A percentile compares a stretch with the other conserved stretches of the same genome.
Conservation (phyloP, 169 alveolate genomes). For the Cryptosporidium bovis region DNA sequence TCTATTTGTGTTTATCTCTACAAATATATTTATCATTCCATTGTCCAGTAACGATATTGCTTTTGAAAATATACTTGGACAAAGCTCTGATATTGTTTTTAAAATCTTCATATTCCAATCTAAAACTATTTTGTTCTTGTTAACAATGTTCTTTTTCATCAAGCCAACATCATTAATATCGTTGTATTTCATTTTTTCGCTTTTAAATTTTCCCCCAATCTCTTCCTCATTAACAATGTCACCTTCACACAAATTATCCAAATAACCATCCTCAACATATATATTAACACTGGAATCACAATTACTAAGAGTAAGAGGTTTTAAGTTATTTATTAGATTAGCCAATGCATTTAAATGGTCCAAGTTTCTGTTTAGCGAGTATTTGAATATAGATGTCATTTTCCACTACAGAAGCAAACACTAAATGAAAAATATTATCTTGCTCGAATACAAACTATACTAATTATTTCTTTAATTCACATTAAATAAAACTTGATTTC, state of each 20-base stretch:
- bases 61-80: slow-evolving; percentile 41
- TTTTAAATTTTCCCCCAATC: too few relatives aligned
- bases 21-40: slow-evolving; percentile 23
- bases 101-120: slow-evolving; percentile 6
- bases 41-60: slow-evolving; percentile 45
- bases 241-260: too few relatives aligned
- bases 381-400: slow-evolving; percentile 39
- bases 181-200: neutral
- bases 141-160: neutral
- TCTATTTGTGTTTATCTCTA: slow-evolving; percentile 12
- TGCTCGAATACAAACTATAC: too few relatives aligned
- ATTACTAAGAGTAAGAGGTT: neutral
- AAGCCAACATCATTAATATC: neutral
- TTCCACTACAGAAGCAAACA: neutral
- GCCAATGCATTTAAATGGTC: slow-evolving; percentile 35
- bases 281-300: too few relatives aligned
- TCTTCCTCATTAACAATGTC: too few relatives aligned
- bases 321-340: slow-evolving; percentile 20
- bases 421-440: neutral
- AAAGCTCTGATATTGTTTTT: slow-evolving; percentile 50
- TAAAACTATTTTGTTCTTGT: neutral
- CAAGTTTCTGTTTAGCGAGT: neutral
- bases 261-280: too few relatives aligned
- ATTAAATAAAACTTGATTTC: neutral
- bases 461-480: too few relatives aligned